Evolutionary conservation across 139 green algal species (phyloP), one percentile per base, ranked within the genome.

Genomic region (Microglena sp.): DNA sequence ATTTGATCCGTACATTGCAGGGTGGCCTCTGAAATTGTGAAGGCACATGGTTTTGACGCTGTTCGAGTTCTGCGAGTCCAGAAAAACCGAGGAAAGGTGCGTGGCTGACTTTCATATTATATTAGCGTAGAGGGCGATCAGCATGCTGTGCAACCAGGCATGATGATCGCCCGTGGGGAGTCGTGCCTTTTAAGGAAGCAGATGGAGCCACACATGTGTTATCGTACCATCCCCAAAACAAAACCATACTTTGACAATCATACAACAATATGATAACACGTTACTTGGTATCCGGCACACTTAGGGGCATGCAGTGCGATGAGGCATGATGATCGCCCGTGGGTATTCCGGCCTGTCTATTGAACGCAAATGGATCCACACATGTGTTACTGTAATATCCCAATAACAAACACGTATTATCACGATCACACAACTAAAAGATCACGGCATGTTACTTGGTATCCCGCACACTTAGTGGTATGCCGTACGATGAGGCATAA

Each of bases 121-220:
- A n/a, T n/a, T n/a, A n/a, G n/a, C n/a, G n/a, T n/a, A n/a, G n/a
- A n/a, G n/a, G n/a, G n/a, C n/a, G n/a, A n/a, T n/a, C n/a, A n/a
- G 43, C 66, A 77, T 63, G 45, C 83, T n/a, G 80, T 93, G 43
- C 78, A 78, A 31, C 75, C 79, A 54, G 90, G 90, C 33, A 85
- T 89, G 80, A 60, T 93, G 59, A 69, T 75, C 3, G 77, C 82
- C 1, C 69, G 86, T 2, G 90, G 90, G 0, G 74, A 91, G 76
- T 70, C 74, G 66, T 61, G 93, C 18, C 84, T 98, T 86, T 98
- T 36, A 84, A 87, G 74, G 93, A 98, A 60, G 87, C 74, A 75
- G 79, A 85, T 27, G 80, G 90, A 2, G 92, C 92, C 6, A 98
- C 92, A 4, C 67, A 72, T 1, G 75, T 97, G n/a, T n/a, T n/a